Evolutionary conservation across 2,329 filamentous ascomycete genomes (phyloP), one percentile per base, ranked within the genome.

Genomic region (Davidsoniella virescens): DNA sequence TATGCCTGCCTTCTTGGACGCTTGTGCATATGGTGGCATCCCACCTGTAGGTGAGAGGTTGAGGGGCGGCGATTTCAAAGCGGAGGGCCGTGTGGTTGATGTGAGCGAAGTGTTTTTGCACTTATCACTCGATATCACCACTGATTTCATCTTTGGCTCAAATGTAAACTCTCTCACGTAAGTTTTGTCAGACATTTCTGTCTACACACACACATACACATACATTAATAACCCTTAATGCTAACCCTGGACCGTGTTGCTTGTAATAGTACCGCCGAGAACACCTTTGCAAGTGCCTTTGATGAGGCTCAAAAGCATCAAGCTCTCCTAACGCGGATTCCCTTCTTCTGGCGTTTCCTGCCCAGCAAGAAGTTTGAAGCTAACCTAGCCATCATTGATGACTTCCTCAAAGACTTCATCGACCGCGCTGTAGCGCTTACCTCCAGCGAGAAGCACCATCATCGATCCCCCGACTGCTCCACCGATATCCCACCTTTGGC

Each of bases 121-220:
- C n/a, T 82, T 81, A 59, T 88, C 87, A 0, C 72, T 95, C 25
- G 88, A 94, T 63, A 80, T 84, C 6, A 79, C 85, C 2, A 94
- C 87, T 0, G 84, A 93, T 57, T 94, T 94, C 61, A 67, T 95
- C 25, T 75, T 94, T 2, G 88, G 88, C 3, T 16, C 23, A 5
- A 40, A 41, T 25, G 44, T 47, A 3, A 45, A 53, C 18, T 44
- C 49, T 4, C 23, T 54, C 39, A 41, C 17, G 54, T 55, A 41
- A 36, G 53, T 54, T 46, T 29, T 16, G 10, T 18, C 10, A 14
- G 14, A 45, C 29, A 44, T n/a, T 9, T 29, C 14, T 16, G 16
- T 20, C 12, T 25, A 44, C 18, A 36, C 18, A 33, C n/a, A 12
- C 20, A 23, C 9, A 3, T 25, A 44, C 18, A 36, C 18, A 33